Base-by-base conservation (phyloP, 805 yeast genomes). In the Kodamaea lidongshanica region DNA sequence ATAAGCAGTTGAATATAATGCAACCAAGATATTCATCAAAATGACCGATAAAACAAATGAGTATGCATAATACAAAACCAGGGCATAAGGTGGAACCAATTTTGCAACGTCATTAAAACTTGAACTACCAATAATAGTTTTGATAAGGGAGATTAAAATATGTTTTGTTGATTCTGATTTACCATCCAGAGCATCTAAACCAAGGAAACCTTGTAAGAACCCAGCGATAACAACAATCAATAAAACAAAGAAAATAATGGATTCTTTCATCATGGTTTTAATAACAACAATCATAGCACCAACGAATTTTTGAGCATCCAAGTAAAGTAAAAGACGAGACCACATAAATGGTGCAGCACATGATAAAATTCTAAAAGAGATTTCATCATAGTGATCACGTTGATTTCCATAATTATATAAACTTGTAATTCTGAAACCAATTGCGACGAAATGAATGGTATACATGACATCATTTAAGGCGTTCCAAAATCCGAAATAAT, bases 241-340 rank as follows among this genome's bases (percentile, higher is more conserved):
- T 41, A 86, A 58, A 25, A 83, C 80, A 49, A 86, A 86, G 60
- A 86, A 86, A 9, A 85, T 67, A n/a, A 83, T 52, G 2, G 92
- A 79, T 53, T 86, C 95, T 44, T 79, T 77, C 84, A 86, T 79
- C 85, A 86, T 80, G 34, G 78, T 79, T 46, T 83, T 83, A 28
- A 83, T 60, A 4, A 86, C 89, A 16, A 86, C 89, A 39, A 86
- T 71, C 86, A 86, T 81, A 2, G 87, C 84, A 23, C 96, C 96
- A 28, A 85, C 83, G 53, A 86, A 85, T 43, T 72, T 71, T 41
- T 77, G 76, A 7, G 88, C 80, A 50, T 86, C 96, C 44, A 85
- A 66, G 54, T 68, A 85, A 20, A 86, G 65, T 33, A 86, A 58
- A 28, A 86, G 60, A 28, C 96, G 67, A 2, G 82, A 70, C 94